Evolutionary conservation across 2,329 filamentous ascomycete species (phyloP).

Genomic region (Fusarium liriodendri): DNA sequence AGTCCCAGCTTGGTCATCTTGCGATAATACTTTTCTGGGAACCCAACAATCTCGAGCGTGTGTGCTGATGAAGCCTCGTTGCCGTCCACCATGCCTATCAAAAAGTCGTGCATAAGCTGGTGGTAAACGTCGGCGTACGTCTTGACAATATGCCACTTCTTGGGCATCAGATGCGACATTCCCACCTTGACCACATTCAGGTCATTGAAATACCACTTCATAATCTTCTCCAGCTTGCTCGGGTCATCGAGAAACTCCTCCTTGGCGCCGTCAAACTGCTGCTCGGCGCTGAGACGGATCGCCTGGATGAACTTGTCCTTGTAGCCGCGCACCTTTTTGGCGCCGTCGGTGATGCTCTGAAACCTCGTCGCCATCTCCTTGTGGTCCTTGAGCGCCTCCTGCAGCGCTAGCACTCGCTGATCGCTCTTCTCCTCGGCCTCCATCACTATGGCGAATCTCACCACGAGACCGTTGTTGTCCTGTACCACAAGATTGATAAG

Average conservation of each 20-base stretch:
- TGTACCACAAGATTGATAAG: slow-evolving; percentile 87
- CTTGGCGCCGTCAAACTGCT: slow-evolving; percentile 78
- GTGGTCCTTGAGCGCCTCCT: slow-evolving; percentile 95
- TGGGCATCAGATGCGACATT: slow-evolving; percentile 91
- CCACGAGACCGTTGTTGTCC: slow-evolving; percentile 89
- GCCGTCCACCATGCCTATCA: slow-evolving; percentile 85
- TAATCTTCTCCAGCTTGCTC: slow-evolving; percentile 82
- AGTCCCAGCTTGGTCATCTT: slow-evolving; percentile 95
- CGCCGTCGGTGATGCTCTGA: slow-evolving; percentile 93
- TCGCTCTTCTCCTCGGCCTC: slow-evolving; percentile 98
- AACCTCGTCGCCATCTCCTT: slow-evolving; percentile 93
- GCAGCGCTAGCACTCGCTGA: slow-evolving; percentile 87
- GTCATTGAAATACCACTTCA: slow-evolving; percentile 99
- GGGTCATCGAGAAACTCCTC: slow-evolving; percentile 87
- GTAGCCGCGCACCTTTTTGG: slow-evolving; percentile 92
- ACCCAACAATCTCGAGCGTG: slow-evolving; percentile 91
- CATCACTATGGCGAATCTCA: slow-evolving; percentile 90
- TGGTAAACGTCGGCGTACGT: slow-evolving; percentile 94
- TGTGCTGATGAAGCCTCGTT: slow-evolving; percentile 86
- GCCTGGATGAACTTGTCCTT: slow-evolving; percentile 94
- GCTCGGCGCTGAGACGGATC: slow-evolving; percentile 78
- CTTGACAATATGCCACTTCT: slow-evolving; percentile 95
- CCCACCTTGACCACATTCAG: slow-evolving; percentile 93
- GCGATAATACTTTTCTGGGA: slow-evolving; percentile 94
- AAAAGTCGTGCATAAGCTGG: slow-evolving; percentile 92